Conservation (phyloP, 2,329 filamentous ascomycete species). For the Tolypocladium endophyticum region DNA sequence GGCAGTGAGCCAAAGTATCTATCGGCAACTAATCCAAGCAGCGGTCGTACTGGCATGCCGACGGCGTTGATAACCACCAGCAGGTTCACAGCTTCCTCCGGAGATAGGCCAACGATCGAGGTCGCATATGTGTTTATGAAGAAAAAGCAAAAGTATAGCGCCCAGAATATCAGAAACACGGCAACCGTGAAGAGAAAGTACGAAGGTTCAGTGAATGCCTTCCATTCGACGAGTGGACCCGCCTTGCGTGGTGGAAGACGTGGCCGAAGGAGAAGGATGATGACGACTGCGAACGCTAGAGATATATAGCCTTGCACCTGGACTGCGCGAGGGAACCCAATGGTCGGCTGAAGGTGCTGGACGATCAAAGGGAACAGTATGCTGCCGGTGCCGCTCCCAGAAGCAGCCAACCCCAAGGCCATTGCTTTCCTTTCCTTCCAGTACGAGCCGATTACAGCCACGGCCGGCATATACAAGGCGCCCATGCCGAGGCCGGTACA, state of each 20-base stretch:
- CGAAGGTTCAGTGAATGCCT: neutral
- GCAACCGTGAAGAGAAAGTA: neutral
- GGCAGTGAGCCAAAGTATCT: neutral
- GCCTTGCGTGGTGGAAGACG: neutral
- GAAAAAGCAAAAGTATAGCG: neutral
- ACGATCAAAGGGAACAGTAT: neutral
- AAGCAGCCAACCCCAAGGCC: neutral
- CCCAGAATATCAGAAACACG: neutral
- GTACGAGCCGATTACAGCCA: neutral
- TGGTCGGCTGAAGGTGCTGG: neutral
- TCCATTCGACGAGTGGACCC: neutral
- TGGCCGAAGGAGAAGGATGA: neutral
- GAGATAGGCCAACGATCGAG: neutral
- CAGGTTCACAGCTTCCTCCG: neutral
- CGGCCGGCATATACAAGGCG: neutral
- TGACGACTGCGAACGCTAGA: neutral
- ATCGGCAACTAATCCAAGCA: neutral
- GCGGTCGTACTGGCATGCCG: neutral
- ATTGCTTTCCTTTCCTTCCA: neutral
- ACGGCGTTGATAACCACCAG: neutral
- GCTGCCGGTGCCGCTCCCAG: neutral
- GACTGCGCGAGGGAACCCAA: neutral
- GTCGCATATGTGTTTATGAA: neutral
- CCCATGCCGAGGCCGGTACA: neutral
- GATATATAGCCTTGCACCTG: neutral